Evolutionary conservation across 805 yeast genomes (phyloP).

Genomic region (Alloascoidea hylecoeti): DNA sequence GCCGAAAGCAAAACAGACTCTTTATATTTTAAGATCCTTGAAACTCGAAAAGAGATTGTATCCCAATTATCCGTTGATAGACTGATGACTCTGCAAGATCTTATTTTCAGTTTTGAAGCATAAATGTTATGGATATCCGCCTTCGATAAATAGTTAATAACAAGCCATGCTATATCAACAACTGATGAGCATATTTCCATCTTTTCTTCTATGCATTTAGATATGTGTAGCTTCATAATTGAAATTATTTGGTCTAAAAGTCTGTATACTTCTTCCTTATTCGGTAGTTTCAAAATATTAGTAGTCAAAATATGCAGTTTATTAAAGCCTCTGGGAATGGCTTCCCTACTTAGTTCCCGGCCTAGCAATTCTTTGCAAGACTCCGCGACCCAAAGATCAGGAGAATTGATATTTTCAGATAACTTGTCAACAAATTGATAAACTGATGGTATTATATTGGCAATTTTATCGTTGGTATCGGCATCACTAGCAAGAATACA

Average conservation of each 20-base stretch:
- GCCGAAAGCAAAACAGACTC: constrained; percentile 9
- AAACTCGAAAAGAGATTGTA: constrained; percentile 11
- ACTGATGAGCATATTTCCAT: neutral
- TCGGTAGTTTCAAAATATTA: constrained; percentile 2
- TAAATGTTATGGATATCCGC: constrained; percentile 1
- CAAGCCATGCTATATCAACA: constrained; percentile 5
- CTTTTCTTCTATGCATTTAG: neutral
- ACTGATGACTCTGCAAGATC: constrained; percentile 12
- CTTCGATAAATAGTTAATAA: constrained; percentile 3
- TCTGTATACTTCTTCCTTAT: neutral
- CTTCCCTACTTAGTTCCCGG: constrained; percentile 24
- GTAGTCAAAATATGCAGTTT: constrained; percentile 30
- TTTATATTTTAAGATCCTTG: constrained; percentile 10
- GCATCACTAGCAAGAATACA: neutral
- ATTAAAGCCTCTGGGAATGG: constrained; percentile 43
- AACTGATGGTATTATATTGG: constrained; percentile 39
- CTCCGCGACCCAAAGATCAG: constrained; percentile 45
- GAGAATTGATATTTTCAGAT: constrained; percentile 20
- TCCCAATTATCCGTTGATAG: constrained; percentile 11
- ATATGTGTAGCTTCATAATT: neutral
- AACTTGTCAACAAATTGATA: constrained; percentile 14
- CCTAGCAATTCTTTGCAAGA: constrained; percentile 60
- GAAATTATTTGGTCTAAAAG: neutral
- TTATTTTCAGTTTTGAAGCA: constrained; percentile 8
- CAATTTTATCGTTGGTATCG: neutral